These are phyloP conservation scores for Ilex asprella DNA, from an alignment of 257 asterid genomes.

Conservation along the genomic window DNA sequence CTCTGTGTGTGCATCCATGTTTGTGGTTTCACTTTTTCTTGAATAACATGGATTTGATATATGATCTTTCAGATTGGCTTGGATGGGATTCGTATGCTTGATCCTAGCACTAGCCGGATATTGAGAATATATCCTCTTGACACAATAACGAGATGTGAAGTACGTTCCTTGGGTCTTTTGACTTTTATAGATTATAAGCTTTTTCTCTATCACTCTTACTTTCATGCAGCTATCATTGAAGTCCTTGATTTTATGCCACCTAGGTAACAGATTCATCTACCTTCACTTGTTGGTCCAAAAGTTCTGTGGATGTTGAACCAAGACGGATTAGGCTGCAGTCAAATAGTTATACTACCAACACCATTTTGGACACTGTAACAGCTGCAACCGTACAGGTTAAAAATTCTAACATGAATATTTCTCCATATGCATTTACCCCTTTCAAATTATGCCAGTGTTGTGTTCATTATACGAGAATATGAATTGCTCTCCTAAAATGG, in stretches of 20 bases:
- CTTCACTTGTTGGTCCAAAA: conserved; percentile 88
- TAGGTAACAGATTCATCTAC: conserved; percentile 70
- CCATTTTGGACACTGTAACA: conserved; percentile 80
- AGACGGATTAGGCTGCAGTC: conserved; percentile 87
- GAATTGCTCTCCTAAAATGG: no score
- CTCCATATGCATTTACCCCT: not conserved
- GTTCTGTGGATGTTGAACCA: conserved; percentile 77
- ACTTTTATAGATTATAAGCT: not conserved
- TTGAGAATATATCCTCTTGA: conserved; percentile 87
- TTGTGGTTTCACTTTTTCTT: conserved; percentile 6
- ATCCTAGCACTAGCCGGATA: conserved; percentile 64
- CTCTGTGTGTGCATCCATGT: not conserved
- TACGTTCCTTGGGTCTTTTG: conserved; percentile 19
- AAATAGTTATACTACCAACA: conserved; percentile 75
- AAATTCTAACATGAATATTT: conserved; percentile 5
- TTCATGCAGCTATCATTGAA: conserved; percentile 8
- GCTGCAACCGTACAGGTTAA: conserved; percentile 85
- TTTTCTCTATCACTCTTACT: not conserved
- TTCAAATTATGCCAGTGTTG: no score
- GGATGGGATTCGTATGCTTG: conserved; percentile 99
- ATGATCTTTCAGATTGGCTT: conserved; percentile 60
- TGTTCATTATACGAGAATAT: no score
- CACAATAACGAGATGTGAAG: conserved; percentile 74
- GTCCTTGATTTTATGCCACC: conserved; percentile 15
- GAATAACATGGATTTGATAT: conserved; percentile 12